Conservation (phyloP, 2,329 filamentous ascomycete genomes). For the Scedosporium apiospermum region DNA sequence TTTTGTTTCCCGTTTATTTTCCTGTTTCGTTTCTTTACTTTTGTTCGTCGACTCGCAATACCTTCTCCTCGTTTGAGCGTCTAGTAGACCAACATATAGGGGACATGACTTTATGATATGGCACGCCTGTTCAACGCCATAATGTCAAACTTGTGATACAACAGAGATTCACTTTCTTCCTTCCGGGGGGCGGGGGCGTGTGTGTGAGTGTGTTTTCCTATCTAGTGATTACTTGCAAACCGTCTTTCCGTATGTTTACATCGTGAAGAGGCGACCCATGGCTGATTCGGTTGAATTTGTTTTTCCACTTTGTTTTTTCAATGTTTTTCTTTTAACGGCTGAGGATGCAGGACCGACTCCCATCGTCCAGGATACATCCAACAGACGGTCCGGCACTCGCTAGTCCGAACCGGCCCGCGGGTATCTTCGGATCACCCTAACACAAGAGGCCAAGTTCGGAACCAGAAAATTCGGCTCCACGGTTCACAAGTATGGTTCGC, state of each 20-base stretch:
- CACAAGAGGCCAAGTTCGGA: neutral
- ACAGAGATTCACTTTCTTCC: neutral
- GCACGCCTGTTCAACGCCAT: neutral
- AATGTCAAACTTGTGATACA: neutral
- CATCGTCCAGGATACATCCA: neutral
- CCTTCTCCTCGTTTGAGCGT: conserved; percentile 7
- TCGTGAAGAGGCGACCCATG: no score
- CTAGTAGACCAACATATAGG: conserved; percentile 6
- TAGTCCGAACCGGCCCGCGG: neutral
- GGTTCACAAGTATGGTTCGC: neutral
- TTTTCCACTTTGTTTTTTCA: neutral
- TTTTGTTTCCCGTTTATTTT: conserved; percentile 1
- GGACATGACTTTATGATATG: conserved; percentile 9
- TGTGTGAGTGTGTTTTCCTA: no score
- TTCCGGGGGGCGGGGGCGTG: no score
- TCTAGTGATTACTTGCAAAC: no score
- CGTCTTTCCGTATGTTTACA: no score
- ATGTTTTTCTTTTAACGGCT: neutral
- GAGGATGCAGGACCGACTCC: neutral
- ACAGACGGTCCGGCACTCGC: neutral
- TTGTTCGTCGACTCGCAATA: neutral
- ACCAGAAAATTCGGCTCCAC: neutral
- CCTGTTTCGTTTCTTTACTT: neutral
- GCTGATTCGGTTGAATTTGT: neutral
- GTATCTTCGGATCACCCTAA: neutral